phyloP scores from a whole-genome alignment of 2,329 filamentous ascomycete species.

The Bipolaris zeicola region DNA sequence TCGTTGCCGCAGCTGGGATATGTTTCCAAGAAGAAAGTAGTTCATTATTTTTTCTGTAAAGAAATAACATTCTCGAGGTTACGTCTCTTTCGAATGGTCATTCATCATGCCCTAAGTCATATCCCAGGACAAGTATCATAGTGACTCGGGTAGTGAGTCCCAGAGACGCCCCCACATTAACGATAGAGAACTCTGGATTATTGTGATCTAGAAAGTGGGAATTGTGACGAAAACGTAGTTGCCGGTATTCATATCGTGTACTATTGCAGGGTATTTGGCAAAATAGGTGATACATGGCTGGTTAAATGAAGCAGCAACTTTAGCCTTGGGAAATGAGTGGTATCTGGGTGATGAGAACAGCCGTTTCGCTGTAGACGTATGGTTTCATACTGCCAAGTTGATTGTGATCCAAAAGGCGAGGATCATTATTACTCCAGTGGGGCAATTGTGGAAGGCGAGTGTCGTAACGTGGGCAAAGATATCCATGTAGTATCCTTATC shows the following conservation, averaged over 20 bases:
- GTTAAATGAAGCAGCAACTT: conserved; percentile 27
- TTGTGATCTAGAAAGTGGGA: not conserved
- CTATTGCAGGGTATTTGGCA: not conserved
- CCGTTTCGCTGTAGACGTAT: conserved; percentile 8
- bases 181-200: not conserved
- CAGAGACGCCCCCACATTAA: not conserved
- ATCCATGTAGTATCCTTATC: not conserved
- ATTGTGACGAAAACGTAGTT: not conserved
- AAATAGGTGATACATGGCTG: conserved; percentile 10
- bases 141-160: not conserved
- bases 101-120: not conserved
- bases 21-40: not conserved
- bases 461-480: not conserved
- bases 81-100: no score
- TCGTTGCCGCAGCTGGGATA: not conserved
- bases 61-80: no score
- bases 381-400: not conserved
- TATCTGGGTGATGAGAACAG: conserved; percentile 17
- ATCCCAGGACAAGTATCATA: not conserved
- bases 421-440: not conserved
- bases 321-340: conserved; percentile 31
- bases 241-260: not conserved
- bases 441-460: not conserved
- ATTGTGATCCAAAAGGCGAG: not conserved
- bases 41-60: no score